These are phyloP conservation scores for Cytospora paraplurivora DNA, from an alignment of 2,329 filamentous ascomycete genomes.

Conservation along the genomic window DNA sequence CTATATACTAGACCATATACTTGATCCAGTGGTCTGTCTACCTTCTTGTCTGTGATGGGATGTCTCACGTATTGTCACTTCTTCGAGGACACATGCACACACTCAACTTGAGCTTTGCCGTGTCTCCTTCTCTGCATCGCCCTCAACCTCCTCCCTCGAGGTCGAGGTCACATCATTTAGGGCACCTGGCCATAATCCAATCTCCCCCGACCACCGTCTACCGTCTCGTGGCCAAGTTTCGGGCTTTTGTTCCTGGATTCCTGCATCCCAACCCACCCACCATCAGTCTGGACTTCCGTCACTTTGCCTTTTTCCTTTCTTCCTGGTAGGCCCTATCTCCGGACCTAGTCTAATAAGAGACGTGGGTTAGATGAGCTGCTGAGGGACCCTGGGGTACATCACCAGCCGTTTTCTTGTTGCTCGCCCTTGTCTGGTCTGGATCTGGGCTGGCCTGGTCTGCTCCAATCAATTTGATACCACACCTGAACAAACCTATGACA, in stretches of 20 bases:
- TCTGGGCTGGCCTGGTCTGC: conserved; percentile 13
- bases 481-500: conserved; percentile 24
- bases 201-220: not conserved
- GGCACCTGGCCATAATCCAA: not conserved
- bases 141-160: not conserved
- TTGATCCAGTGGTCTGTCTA: not conserved
- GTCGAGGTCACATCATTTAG: not conserved
- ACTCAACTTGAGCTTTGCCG: not conserved
- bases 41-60: not conserved
- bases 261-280: not conserved
- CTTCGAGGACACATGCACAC: not conserved
- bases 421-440: conserved; percentile 1
- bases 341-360: conserved; percentile 5
- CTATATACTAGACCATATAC: not conserved
- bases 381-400: conserved; percentile 18
- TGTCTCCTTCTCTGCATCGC: not conserved
- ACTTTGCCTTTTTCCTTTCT: not conserved
- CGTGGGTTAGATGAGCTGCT: conserved; percentile 11
- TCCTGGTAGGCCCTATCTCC: not conserved
- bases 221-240: not conserved
- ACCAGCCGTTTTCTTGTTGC: conserved; percentile 1
- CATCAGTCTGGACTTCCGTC: not conserved
- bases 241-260: not conserved
- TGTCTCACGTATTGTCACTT: not conserved
- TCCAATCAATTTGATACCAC: conserved; percentile 10